phyloP scores from a whole-genome alignment of 176 grass and related monocot species.

The Luzula sylvatica region DNA sequence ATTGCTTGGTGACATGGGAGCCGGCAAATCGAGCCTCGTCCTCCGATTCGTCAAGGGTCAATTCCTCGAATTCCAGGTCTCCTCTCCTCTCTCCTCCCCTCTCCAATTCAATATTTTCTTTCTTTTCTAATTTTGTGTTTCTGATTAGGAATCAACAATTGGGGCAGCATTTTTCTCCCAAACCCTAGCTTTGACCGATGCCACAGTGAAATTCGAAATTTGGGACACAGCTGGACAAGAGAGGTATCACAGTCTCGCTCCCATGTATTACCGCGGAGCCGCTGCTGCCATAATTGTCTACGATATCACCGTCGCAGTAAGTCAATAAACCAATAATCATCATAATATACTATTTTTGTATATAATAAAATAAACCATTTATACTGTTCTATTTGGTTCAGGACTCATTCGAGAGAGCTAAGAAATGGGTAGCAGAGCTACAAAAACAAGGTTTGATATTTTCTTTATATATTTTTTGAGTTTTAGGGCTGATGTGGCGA shows the following conservation, averaged over 20 bases:
- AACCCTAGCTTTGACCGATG: slow-evolving; percentile 73
- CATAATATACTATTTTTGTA: neutral
- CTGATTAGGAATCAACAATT: slow-evolving; percentile 84
- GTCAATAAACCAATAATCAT: slow-evolving; percentile 23
- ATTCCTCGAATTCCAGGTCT: slow-evolving; percentile 88
- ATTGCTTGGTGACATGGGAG: slow-evolving; percentile 88
- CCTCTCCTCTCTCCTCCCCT: neutral
- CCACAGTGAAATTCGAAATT: slow-evolving; percentile 95
- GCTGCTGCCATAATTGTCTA: slow-evolving; percentile 86
- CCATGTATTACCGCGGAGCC: slow-evolving; percentile 97
- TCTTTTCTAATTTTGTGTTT: neutral
- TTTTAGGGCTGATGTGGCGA: slow-evolving; percentile 9
- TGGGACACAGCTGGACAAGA: slow-evolving; percentile 99
- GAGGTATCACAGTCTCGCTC: slow-evolving; percentile 92
- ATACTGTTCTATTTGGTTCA: slow-evolving; percentile 19
- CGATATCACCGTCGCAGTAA: slow-evolving; percentile 82
- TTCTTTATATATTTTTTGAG: slow-evolving; percentile 2
- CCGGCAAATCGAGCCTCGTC: slow-evolving; percentile 92
- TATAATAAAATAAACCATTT: neutral
- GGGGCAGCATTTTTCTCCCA: slow-evolving; percentile 95
- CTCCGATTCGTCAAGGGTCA: slow-evolving; percentile 91
- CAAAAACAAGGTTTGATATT: slow-evolving; percentile 62
- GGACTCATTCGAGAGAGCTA: slow-evolving; percentile 77
- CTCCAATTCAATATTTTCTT: neutral
- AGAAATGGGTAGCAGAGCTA: slow-evolving; percentile 98